A percentile compares a stretch with the other conserved stretches of the same genome.
Evolutionary conservation across 805 yeast species (phyloP).

Genomic region (Tetrapisispora taiwanensis): DNA sequence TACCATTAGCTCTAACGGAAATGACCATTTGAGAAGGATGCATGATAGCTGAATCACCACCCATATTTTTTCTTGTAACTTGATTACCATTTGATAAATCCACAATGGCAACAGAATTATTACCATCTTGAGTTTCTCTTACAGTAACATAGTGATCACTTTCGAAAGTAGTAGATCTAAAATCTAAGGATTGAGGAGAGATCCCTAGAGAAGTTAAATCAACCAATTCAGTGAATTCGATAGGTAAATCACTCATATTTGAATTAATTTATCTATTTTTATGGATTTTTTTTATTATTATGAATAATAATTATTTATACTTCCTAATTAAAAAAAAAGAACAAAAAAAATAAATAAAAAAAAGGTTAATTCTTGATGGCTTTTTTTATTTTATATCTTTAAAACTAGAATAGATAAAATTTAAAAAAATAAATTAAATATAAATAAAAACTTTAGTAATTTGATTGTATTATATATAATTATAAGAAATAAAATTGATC

Average conservation of each 20-base stretch:
- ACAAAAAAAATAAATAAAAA: too few relatives aligned
- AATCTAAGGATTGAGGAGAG: conserved; percentile 74
- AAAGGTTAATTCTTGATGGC: background rate
- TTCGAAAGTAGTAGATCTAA: conserved; percentile 89
- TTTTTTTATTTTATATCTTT: background rate
- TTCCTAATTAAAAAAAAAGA: too few relatives aligned
- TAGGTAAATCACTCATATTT: conserved; percentile 75
- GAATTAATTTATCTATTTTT: background rate
- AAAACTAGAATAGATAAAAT: background rate
- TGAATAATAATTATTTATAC: too few relatives aligned
- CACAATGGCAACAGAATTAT: conserved; percentile 89
- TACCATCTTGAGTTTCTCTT: conserved; percentile 50
- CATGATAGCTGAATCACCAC: conserved; percentile 96
- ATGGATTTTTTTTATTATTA: background rate
- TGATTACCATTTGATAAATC: conserved; percentile 71
- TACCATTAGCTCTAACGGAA: conserved; percentile 91
- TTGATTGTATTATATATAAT: too few relatives aligned
- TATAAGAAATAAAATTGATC: too few relatives aligned
- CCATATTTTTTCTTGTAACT: conserved; percentile 83
- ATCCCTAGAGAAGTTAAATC: conserved; percentile 82
- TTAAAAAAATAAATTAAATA: too few relatives aligned
- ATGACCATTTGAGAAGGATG: conserved; percentile 84
- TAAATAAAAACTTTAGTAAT: too few relatives aligned
- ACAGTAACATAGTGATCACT: conserved; percentile 84
- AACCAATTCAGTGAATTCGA: conserved; percentile 91